phyloP scores from a whole-genome alignment of 345 rosid species.

The Trapa bicornis region DNA sequence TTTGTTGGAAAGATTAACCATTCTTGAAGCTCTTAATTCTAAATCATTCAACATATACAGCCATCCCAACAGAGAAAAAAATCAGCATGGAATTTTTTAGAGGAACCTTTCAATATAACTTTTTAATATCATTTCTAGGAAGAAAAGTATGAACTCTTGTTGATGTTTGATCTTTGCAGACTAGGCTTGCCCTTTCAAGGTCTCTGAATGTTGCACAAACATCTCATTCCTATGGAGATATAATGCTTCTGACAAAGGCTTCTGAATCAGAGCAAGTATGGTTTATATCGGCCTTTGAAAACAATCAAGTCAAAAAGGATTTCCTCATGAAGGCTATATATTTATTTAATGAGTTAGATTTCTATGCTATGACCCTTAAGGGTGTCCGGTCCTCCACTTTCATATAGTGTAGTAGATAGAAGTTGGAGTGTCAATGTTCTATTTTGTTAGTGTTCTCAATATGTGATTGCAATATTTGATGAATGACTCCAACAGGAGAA shows the following conservation, averaged over 20 bases:
- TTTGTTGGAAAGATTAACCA: not conserved
- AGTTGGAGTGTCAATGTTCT: not conserved
- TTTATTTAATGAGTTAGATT: too few species aligned
- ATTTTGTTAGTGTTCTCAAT: not conserved
- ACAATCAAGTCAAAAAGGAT: not conserved
- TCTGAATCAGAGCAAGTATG: slow-evolving; percentile 45
- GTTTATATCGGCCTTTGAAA: not conserved
- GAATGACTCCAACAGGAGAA: slow-evolving; percentile 45
- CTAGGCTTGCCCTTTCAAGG: slow-evolving; percentile 55
- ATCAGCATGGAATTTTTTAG: not conserved
- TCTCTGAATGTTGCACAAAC: slow-evolving; percentile 79
- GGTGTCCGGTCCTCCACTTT: too few species aligned
- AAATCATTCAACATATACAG: not conserved
- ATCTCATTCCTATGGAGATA: slow-evolving; percentile 78
- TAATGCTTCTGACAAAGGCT: slow-evolving; percentile 69
- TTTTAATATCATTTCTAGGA: not conserved
- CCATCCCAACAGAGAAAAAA: not conserved
- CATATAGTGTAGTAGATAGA: too few species aligned
- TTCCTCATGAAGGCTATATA: too few species aligned
- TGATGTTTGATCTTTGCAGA: slow-evolving; percentile 28
- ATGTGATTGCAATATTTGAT: not conserved
- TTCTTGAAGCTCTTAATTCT: not conserved
- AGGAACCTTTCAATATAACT: not conserved
- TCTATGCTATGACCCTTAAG: too few species aligned
- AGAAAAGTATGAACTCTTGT: not conserved